These are phyloP conservation scores for Leishmania guyanensis DNA, from an alignment of 208 protist genomes.

Conservation along the genomic window DNA sequence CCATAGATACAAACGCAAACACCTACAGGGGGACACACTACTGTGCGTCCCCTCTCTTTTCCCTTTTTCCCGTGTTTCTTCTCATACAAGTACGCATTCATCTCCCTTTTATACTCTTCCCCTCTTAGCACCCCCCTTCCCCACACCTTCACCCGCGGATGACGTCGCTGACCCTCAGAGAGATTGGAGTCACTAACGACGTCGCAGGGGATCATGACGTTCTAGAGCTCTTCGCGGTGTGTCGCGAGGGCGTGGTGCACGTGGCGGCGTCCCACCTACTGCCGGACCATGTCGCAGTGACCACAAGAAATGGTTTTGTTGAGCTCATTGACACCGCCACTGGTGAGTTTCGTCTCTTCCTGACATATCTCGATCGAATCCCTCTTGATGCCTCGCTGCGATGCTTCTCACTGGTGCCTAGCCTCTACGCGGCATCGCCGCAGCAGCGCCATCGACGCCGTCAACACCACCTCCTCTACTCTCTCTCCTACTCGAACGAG, in stretches of 20 bases:
- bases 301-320: conserved; percentile 78
- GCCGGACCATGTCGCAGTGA: conserved; percentile 63
- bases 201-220: conserved; percentile 40
- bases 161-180: conserved; percentile 50
- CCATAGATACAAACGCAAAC: neutral
- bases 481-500: conserved; percentile 85
- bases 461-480: conserved; percentile 62
- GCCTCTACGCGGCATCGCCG: conserved; percentile 25
- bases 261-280: conserved; percentile 55
- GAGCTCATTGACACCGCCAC: conserved; percentile 68
- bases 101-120: conserved; percentile 11
- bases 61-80: neutral
- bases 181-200: conserved; percentile 50
- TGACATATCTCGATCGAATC: conserved; percentile 67
- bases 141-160: conserved; percentile 15
- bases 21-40: neutral
- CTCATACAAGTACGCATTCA: neutral
- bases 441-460: conserved; percentile 3
- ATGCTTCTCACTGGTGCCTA: conserved; percentile 79
- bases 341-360: conserved; percentile 79
- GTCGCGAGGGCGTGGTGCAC: conserved; percentile 57
- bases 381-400: conserved; percentile 67
- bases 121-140: neutral
- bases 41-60: neutral
- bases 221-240: conserved; percentile 69